Conservation (phyloP, 2,329 filamentous ascomycete genomes). For the Raffaelea ambrosiae region DNA sequence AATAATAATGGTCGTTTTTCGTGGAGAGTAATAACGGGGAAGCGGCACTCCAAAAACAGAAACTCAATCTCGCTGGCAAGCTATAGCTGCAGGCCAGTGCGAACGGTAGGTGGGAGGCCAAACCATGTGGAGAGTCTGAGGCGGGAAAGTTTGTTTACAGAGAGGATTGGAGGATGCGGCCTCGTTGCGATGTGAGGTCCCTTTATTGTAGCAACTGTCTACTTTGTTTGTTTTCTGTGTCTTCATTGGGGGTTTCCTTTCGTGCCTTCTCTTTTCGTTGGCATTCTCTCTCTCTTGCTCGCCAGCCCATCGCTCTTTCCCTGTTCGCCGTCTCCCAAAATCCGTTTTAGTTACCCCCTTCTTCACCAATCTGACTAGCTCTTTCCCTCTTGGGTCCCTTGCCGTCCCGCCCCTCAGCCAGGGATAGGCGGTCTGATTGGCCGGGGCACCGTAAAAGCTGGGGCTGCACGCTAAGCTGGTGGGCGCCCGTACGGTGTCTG, state of each 20-base stretch:
- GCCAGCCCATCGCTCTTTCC: not conserved
- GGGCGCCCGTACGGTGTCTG: too few species aligned
- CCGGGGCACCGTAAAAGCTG: not conserved
- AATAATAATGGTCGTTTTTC: too few species aligned
- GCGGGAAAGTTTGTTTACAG: too few species aligned
- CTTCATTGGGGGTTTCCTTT: not conserved
- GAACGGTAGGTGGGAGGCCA: not conserved
- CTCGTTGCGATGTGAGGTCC: too few species aligned
- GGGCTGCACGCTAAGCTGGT: not conserved
- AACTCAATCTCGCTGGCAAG: not conserved
- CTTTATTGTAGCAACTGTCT: too few species aligned
- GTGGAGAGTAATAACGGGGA: conserved; percentile 4
- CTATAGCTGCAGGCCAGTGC: not conserved
- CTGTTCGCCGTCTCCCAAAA: not conserved
- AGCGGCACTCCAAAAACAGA: not conserved
- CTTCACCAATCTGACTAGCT: not conserved
- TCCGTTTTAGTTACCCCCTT: not conserved
- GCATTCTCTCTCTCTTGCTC: not conserved
- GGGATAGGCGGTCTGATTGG: conserved; percentile 14
- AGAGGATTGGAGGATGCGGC: too few species aligned
- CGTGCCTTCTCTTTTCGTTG: not conserved
- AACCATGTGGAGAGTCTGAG: not conserved
- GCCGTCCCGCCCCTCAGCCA: conserved; percentile 11
- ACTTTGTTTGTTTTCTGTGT: too few species aligned
- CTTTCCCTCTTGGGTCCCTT: conserved; percentile 5